A percentile compares a stretch with the other conserved stretches of the same genome.
phyloP scores from a whole-genome alignment of 2,329 filamentous ascomycete genomes.

The Sclerotinia subarctica region DNA sequence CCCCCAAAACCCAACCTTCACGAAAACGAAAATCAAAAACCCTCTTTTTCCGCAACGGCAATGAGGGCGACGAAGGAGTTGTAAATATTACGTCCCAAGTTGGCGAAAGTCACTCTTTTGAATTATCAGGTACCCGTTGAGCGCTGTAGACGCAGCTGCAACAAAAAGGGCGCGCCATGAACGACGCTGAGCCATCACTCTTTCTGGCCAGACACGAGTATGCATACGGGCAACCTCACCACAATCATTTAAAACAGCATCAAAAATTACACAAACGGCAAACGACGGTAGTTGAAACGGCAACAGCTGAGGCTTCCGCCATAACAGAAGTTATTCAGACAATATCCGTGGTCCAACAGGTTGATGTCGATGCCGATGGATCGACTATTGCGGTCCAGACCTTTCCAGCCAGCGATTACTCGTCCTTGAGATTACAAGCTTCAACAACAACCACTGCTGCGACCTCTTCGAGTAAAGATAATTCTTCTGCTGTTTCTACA shows the following conservation, averaged over 20 bases:
- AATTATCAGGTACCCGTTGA: constrained; percentile 21
- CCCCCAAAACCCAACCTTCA: neutral
- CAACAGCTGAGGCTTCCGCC: constrained; percentile 21
- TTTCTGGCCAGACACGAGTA: constrained; percentile 36
- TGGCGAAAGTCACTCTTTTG: constrained; percentile 20
- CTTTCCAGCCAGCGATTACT: constrained; percentile 19
- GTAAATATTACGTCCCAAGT: constrained; percentile 19
- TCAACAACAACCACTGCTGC: constrained; percentile 22
- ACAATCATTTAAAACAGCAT: constrained; percentile 31
- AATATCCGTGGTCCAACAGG: constrained; percentile 35
- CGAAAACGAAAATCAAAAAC: neutral
- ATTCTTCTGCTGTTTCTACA: constrained; percentile 10
- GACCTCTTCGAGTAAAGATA: constrained; percentile 9
- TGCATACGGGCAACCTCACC: constrained; percentile 35
- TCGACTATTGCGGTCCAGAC: constrained; percentile 31
- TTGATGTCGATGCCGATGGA: constrained; percentile 36
- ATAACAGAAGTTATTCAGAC: constrained; percentile 35
- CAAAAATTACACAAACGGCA: constrained; percentile 27
- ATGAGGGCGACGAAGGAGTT: constrained; percentile 20
- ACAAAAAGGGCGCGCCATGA: constrained; percentile 31
- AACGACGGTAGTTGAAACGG: constrained; percentile 19
- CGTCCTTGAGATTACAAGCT: constrained; percentile 14
- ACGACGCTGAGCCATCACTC: constrained; percentile 38
- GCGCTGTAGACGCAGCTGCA: constrained; percentile 38
- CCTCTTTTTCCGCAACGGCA: constrained; percentile 17